A percentile compares a stretch with the other conserved stretches of the same genome.
Evolutionary conservation across 2,329 filamentous ascomycete species (phyloP).

Genomic region (Claviceps arundinis): DNA sequence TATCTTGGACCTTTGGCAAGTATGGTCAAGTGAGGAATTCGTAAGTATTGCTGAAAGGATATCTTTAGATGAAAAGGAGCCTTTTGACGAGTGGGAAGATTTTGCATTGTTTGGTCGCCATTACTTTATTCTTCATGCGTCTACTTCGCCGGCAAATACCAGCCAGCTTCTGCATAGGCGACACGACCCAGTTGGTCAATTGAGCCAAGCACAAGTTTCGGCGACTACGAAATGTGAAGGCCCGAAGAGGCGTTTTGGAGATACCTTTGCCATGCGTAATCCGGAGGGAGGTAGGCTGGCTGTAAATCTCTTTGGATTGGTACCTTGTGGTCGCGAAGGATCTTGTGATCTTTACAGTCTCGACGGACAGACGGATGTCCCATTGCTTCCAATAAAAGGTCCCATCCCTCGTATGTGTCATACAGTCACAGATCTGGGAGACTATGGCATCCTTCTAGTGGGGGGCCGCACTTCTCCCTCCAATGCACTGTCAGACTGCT

Average conservation of each 20-base stretch:
- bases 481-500: slow-evolving; percentile 57
- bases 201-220: slow-evolving; percentile 3
- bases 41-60: slow-evolving; percentile 45
- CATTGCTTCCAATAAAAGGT: slow-evolving; percentile 16
- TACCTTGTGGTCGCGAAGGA: slow-evolving; percentile 29
- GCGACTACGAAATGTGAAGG: slow-evolving; percentile 7
- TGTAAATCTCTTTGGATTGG: slow-evolving; percentile 31
- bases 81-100: slow-evolving; percentile 95
- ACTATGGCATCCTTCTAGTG: slow-evolving; percentile 47
- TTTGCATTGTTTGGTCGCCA: slow-evolving; percentile 75
- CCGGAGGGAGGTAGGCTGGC: slow-evolving; percentile 29
- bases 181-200: neutral
- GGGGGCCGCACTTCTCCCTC: slow-evolving; percentile 72
- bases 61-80: slow-evolving; percentile 56
- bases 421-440: slow-evolving; percentile 53
- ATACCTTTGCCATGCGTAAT: slow-evolving; percentile 29
- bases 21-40: slow-evolving; percentile 62
- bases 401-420: slow-evolving; percentile 53
- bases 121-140: slow-evolving; percentile 64
- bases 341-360: slow-evolving; percentile 37
- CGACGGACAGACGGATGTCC: slow-evolving; percentile 9
- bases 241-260: slow-evolving; percentile 45
- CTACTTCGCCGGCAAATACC: neutral
- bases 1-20: slow-evolving; percentile 63
- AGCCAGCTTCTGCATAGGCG: too few relatives aligned